phyloP scores from a whole-genome alignment of 1,284 basidiomycete species.

The Athelia psychrophila region DNA sequence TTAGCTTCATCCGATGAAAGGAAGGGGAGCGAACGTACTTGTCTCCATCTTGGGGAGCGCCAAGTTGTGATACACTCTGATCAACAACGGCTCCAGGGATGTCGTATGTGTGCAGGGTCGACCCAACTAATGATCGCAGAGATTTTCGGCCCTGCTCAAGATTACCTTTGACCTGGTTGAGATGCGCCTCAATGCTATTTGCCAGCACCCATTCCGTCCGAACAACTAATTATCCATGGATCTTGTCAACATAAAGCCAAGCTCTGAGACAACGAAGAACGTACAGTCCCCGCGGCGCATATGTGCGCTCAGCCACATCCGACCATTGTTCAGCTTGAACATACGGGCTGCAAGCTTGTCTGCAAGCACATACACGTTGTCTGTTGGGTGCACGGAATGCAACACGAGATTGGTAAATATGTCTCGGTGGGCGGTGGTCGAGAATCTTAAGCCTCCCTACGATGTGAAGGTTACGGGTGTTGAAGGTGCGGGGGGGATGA shows the following conservation, averaged over 20 bases:
- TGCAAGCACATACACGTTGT: constrained; percentile 27
- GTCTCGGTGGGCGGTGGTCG: constrained; percentile 24
- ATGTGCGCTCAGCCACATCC: constrained; percentile 38
- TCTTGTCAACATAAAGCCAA: no score
- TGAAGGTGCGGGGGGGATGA: background rate
- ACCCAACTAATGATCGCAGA: constrained; percentile 3
- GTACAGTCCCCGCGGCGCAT: constrained; percentile 40
- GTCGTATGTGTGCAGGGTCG: constrained; percentile 12
- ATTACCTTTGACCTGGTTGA: constrained; percentile 28
- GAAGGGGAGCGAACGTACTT: constrained; percentile 10
- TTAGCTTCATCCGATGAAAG: background rate
- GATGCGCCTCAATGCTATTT: constrained; percentile 28
- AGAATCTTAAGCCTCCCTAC: constrained; percentile 36
- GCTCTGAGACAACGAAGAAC: constrained; percentile 22
- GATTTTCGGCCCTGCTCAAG: constrained; percentile 24
- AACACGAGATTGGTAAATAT: constrained; percentile 29
- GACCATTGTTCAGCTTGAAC: constrained; percentile 23
- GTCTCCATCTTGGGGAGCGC: constrained; percentile 16
- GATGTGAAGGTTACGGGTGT: no score
- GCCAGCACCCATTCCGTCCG: constrained; percentile 34
- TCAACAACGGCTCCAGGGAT: constrained; percentile 18
- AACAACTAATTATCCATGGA: no score
- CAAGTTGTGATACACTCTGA: constrained; percentile 13
- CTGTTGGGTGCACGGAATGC: constrained; percentile 27
- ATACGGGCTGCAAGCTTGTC: constrained; percentile 28